These are phyloP conservation scores for Solanum boliviense DNA, from an alignment of 257 asterid species.

Conservation along the genomic window DNA sequence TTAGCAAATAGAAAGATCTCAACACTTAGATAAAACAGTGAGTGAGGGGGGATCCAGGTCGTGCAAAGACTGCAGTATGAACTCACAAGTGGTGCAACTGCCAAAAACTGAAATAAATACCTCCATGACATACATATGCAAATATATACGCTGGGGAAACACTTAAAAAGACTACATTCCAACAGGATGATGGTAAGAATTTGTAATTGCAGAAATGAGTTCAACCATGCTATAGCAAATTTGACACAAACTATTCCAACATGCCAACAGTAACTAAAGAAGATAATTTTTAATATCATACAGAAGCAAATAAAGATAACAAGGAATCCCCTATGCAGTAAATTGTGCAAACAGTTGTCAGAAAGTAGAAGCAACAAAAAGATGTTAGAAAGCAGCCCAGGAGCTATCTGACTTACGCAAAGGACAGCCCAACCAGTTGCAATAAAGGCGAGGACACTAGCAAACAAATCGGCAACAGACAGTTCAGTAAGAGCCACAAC, in stretches of 20 bases:
- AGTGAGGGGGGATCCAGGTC: neutral
- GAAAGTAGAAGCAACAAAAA: neutral
- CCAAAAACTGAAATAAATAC: neutral
- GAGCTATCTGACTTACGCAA: conserved; percentile 46
- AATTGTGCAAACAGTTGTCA: neutral
- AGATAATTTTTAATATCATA: neutral
- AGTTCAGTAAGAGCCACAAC: conserved; percentile 56
- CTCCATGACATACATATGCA: neutral
- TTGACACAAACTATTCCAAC: neutral
- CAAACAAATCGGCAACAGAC: conserved; percentile 72
- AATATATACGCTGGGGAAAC: neutral
- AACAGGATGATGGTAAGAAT: neutral
- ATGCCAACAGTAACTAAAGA: neutral
- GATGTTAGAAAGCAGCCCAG: neutral
- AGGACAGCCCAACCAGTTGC: conserved; percentile 94
- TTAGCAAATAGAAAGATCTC: neutral
- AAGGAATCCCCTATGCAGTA: neutral
- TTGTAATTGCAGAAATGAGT: neutral
- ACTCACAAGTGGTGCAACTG: neutral
- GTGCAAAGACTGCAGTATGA: neutral
- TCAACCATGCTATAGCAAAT: neutral
- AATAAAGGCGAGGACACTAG: conserved; percentile 89
- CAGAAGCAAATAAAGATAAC: neutral
- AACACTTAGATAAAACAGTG: neutral
- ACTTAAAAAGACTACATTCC: neutral